Conservation (phyloP, 176 grass and related monocot species). For the Avena sativa region DNA sequence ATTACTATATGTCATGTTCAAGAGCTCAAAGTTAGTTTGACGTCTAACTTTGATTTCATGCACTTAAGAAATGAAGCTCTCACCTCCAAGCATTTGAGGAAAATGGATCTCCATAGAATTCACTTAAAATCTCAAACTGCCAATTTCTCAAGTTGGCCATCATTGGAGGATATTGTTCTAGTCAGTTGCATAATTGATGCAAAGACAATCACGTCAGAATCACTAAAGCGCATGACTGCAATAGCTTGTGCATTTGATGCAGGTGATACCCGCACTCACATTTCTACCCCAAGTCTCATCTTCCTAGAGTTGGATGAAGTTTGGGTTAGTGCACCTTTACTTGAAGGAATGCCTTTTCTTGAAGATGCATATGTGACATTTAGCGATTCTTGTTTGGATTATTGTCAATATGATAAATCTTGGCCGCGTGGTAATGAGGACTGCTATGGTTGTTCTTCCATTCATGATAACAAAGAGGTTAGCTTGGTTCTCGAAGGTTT, state of each 20-base stretch:
- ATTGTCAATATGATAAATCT: not conserved
- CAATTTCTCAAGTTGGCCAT: not conserved
- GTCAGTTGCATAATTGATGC: not conserved
- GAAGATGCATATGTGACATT: not conserved
- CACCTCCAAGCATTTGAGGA: constrained; percentile 1
- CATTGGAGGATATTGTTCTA: not conserved
- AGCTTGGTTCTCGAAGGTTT: not conserved
- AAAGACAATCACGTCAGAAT: not conserved
- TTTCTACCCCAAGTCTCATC: not conserved
- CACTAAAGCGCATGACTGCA: not conserved
- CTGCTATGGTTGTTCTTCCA: not conserved
- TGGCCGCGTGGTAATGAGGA: not conserved
- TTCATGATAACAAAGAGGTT: not conserved
- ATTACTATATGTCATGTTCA: not conserved
- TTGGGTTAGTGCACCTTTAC: not conserved
- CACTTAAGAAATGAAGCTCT: not conserved
- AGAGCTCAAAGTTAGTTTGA: not conserved
- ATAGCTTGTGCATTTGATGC: not conserved
- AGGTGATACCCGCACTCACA: not conserved
- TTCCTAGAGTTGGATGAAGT: not conserved
- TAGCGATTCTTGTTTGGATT: not conserved
- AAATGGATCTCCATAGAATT: not conserved
- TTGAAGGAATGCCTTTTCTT: not conserved
- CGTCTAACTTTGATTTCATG: not conserved
- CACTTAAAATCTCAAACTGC: not conserved